These are phyloP conservation scores for Aspergillus brasiliensis DNA, from an alignment of 2,329 filamentous ascomycete species.

Conservation along the genomic window DNA sequence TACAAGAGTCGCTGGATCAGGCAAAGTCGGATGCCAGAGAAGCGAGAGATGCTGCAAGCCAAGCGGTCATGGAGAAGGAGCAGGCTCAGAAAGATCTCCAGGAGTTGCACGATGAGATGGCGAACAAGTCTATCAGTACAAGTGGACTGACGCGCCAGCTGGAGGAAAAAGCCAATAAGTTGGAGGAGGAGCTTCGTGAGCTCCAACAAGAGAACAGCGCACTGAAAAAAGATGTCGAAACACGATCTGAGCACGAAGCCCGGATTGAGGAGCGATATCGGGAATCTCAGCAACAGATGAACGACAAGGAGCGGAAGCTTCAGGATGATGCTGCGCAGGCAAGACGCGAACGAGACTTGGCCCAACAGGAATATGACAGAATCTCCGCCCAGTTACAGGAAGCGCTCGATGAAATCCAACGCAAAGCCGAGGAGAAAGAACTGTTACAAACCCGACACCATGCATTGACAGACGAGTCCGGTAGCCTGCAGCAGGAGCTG, in stretches of 20 bases:
- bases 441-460: conserved; percentile 70
- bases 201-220: conserved; percentile 50
- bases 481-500: conserved; percentile 67
- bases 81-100: conserved; percentile 58
- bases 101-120: conserved; percentile 72
- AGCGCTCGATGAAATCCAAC: conserved; percentile 61
- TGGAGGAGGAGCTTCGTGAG: conserved; percentile 67
- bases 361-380: conserved; percentile 47
- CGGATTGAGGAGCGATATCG: conserved; percentile 55
- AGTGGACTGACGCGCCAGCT: conserved; percentile 74
- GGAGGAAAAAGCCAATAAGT: conserved; percentile 67
- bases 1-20: conserved; percentile 46
- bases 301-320: conserved; percentile 39
- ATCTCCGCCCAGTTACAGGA: conserved; percentile 54
- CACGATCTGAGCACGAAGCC: conserved; percentile 45
- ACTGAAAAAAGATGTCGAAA: conserved; percentile 48
- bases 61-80: conserved; percentile 56
- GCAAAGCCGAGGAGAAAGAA: conserved; percentile 64
- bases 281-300: conserved; percentile 42
- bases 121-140: conserved; percentile 75
- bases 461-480: conserved; percentile 65
- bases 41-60: conserved; percentile 48
- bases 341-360: conserved; percentile 47
- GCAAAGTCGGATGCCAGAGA: conserved; percentile 40
- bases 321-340: conserved; percentile 49